Evolutionary conservation across 805 yeast genomes (phyloP), one percentile per base, ranked within the genome.

Genomic region (Dipodascopsis uninucleata): DNA sequence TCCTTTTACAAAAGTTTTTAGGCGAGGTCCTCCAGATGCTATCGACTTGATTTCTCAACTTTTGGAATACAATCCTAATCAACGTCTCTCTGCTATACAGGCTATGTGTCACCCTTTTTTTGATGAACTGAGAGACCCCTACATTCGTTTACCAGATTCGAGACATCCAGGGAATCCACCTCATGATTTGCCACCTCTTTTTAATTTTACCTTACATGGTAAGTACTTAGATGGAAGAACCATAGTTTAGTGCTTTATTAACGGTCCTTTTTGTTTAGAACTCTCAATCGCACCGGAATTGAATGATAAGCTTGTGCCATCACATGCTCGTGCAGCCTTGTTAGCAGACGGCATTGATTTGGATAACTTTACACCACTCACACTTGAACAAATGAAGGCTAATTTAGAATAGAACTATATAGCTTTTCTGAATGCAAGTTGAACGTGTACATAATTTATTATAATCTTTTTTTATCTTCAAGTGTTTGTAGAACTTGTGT

Each of bases 101-200:
- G 87, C 90, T 6, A 69, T 93, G 73, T 79, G 89, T 5, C 96
- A 90, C 69, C 82, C 83, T 21, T 93, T 87, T 65, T 90, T 90
- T 63, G 83, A 86, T 63, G 95, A 89, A 61, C 73, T 90, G 56
- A 82, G 90, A 63, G 74, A 72, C 42, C 71, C 71, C 16, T 54
- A 69, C 49, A 67, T 71, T 8, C 53, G 42, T 39, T 56, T 69
- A 37, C 72, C 73, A n/a, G 69, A 71, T 51, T 67, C 72, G 45
- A 57, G 72, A 28, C 60, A 79, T 58, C 85, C 88, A 3, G 74
- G 80, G 33, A 80, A 78, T 61, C 93, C 64, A 76, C 77, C 69
- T 83, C 86, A 70, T 65, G 85, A 71, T 68, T 81, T 64, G 72
- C 96, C 69, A 78, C 95, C 39, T 66, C 83, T 60, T 78, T 88